A percentile compares a stretch with the other conserved stretches of the same genome.
These are phyloP conservation scores for Penicillium antarcticum DNA, from an alignment of 495 filamentous ascomycete species.

Conservation along the genomic window DNA sequence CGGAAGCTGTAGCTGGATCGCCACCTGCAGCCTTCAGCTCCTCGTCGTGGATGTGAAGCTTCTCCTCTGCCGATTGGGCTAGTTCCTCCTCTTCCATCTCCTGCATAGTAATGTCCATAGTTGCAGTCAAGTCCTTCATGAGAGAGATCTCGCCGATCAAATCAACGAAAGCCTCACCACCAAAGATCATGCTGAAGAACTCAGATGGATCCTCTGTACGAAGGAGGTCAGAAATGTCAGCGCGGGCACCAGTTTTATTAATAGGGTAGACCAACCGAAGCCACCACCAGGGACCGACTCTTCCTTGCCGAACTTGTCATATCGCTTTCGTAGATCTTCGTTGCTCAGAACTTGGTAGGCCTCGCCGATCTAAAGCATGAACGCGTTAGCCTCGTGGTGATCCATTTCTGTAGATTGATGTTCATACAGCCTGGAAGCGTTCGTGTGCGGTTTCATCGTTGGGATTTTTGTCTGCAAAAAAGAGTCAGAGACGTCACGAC, in stretches of 20 bases:
- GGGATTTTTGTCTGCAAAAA: slow-evolving; percentile 84
- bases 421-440: slow-evolving; percentile 77
- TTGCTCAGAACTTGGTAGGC: slow-evolving; percentile 97
- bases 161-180: slow-evolving; percentile 91
- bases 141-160: slow-evolving; percentile 88
- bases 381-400: slow-evolving; percentile 8
- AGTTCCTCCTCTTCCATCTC: slow-evolving; percentile 66
- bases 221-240: neutral
- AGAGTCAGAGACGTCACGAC: neutral
- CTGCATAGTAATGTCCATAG: slow-evolving; percentile 85
- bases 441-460: slow-evolving; percentile 91
- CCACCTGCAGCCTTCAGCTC: slow-evolving; percentile 33
- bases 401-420: neutral
- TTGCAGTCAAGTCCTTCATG: slow-evolving; percentile 86
- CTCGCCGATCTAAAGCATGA: slow-evolving; percentile 69
- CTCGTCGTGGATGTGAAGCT: slow-evolving; percentile 44
- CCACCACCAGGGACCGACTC: slow-evolving; percentile 80
- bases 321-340: slow-evolving; percentile 77
- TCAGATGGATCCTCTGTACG: slow-evolving; percentile 80
- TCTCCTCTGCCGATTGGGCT: slow-evolving; percentile 47
- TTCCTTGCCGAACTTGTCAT: slow-evolving; percentile 97
- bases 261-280: slow-evolving; percentile 58
- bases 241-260: slow-evolving; percentile 19
- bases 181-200: slow-evolving; percentile 99
- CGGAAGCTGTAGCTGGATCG: slow-evolving; percentile 24